These are phyloP conservation scores for Lepiota brunneoincarnata DNA, from an alignment of 768 basidiomycete species.

Conservation along the genomic window DNA sequence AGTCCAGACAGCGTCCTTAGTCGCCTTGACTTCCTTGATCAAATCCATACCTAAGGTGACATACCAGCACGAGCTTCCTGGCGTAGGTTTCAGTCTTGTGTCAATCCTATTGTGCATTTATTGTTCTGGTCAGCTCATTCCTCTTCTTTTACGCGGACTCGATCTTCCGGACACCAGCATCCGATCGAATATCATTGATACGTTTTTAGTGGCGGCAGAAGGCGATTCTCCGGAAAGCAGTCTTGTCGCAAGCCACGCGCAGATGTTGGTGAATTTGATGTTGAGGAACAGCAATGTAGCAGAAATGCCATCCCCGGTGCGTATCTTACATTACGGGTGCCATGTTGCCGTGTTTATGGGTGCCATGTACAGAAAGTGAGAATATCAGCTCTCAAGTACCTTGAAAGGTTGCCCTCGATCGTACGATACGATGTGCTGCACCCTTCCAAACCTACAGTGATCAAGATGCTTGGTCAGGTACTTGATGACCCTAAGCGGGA, in stretches of 20 bases:
- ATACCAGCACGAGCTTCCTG: constrained; percentile 66
- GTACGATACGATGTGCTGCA: constrained; percentile 85
- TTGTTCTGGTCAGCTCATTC: constrained; percentile 62
- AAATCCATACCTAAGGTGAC: constrained; percentile 74
- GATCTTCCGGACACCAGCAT: constrained; percentile 72
- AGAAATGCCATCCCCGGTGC: constrained; percentile 57
- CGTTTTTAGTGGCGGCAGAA: constrained; percentile 68
- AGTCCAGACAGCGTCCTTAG: constrained; percentile 68
- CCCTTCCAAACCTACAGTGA: constrained; percentile 67
- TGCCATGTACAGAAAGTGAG: constrained; percentile 65
- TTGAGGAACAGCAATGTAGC: constrained; percentile 55
- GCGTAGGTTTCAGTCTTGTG: constrained; percentile 32
- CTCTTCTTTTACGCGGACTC: constrained; percentile 82
- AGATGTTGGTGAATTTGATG: constrained; percentile 68
- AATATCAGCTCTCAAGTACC: constrained; percentile 67
- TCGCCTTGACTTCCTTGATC: constrained; percentile 81
- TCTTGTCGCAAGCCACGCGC: constrained; percentile 65
- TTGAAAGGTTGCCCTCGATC: constrained; percentile 69
- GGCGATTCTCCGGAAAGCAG: constrained; percentile 47
- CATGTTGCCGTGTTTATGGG: neutral
- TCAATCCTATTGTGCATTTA: neutral
- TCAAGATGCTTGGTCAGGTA: constrained; percentile 70
- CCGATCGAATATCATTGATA: constrained; percentile 78
- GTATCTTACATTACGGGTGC: constrained; percentile 14
- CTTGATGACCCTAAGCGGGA: constrained; percentile 87